Base-by-base conservation (phyloP, 2,329 filamentous ascomycete genomes). In the Monosporascus ibericus region DNA sequence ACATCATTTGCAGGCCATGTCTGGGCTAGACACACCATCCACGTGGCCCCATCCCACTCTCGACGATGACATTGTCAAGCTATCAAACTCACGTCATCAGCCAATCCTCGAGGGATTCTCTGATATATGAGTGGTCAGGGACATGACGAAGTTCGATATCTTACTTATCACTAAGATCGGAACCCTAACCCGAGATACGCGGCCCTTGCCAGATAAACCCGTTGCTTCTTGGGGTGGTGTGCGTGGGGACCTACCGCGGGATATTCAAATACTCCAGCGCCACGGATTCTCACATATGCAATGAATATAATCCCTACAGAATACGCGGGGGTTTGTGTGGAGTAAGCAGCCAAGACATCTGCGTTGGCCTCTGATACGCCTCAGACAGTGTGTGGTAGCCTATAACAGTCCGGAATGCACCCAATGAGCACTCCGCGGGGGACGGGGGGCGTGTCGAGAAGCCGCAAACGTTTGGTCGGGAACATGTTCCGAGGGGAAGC, bases 51-150 rank as follows among this genome's bases (percentile, higher is more conserved):
- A 25, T 48, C 44, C 34, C 30, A 14, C 30, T 5, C 24, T 15
- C n/a, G 22, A 46, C 42, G 24, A 25, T 24, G 15, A 44, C 30
- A 11, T 48, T 24, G 27, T 44, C 44, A 50, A 48, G 44, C 42
- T 38, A 48, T 49, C 47, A 47, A 44, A 5, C 15, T 46, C 20
- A 8, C 40, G 3, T 20, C 14, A 7, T 22, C 17, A n/a, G 38
- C 6, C 15, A 25, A 27, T 27, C 4, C 42, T 46, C 42, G 54
- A 57, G 42, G 46, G 8, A 24, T 50, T 57, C 30, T 60, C 54
- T 56, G 51, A 58, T 51, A 60, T 54, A 48, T 55, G 47, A 58
- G 56, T 51, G 53, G 55, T 57, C 25, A 50, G 52, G 47, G 50
- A 39, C 51, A 38, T 52, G 52, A 52, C 44, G 49, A 47, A 25